These are phyloP conservation scores for Decorospora gaudefroyi DNA, from an alignment of 2,329 filamentous ascomycete species.

Conservation along the genomic window DNA sequence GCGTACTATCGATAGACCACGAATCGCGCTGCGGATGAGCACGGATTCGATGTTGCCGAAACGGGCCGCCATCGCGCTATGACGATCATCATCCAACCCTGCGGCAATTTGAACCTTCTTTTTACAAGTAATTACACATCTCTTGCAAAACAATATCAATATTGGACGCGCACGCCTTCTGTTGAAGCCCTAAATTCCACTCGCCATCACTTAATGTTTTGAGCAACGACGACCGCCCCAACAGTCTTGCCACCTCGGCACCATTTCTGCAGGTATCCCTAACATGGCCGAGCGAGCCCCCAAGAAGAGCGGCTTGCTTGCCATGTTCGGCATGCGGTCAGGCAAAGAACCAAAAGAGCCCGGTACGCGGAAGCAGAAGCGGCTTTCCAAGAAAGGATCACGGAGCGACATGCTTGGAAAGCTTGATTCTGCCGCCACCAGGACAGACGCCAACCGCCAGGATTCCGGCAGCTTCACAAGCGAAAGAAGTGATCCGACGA, in stretches of 20 bases:
- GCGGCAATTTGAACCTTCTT: conserved; percentile 10
- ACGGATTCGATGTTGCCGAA: conserved; percentile 19
- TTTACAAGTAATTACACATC: conserved; percentile 5
- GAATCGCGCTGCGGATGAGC: conserved; percentile 13
- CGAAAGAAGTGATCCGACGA: conserved; percentile 20
- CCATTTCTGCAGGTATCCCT: neutral
- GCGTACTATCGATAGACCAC: neutral
- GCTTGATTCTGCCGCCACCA: conserved; percentile 14
- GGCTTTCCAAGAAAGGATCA: conserved; percentile 32
- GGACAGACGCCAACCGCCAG: conserved; percentile 23
- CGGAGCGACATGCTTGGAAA: conserved; percentile 16
- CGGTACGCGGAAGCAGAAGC: conserved; percentile 28
- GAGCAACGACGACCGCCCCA: neutral
- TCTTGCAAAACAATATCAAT: conserved; percentile 4
- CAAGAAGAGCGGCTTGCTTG: conserved; percentile 28
- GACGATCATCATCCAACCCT: conserved; percentile 17
- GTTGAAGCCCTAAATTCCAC: too few species aligned
- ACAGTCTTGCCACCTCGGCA: neutral
- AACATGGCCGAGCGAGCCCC: conserved; percentile 25
- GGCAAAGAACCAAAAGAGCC: conserved; percentile 20
- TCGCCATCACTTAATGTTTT: too few species aligned
- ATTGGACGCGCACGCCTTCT: neutral
- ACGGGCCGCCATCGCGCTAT: conserved; percentile 18
- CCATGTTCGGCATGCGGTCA: conserved; percentile 29
- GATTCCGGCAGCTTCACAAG: conserved; percentile 33